These are phyloP conservation scores for Populus euphratica DNA, from an alignment of 345 rosid genomes.

Conservation along the genomic window DNA sequence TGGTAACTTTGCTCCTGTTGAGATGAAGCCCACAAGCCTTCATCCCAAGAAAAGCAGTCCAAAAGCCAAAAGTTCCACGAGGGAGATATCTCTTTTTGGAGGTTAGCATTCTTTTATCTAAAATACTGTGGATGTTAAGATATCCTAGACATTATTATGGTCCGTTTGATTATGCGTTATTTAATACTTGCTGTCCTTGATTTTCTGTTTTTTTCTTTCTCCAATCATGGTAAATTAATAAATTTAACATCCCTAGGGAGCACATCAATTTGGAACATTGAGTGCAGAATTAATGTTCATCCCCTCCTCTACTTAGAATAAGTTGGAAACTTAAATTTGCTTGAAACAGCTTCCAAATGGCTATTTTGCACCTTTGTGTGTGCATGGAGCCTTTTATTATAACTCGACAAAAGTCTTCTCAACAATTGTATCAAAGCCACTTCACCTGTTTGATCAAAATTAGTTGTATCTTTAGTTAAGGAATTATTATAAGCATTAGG, in stretches of 20 bases:
- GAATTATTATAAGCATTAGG: no score
- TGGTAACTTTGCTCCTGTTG: slow-evolving; percentile 48
- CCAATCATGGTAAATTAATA: not conserved
- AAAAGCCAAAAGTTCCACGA: slow-evolving; percentile 65
- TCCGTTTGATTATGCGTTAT: not conserved
- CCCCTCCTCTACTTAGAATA: not conserved
- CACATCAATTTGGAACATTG: not conserved
- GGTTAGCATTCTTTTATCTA: slow-evolving; percentile 42
- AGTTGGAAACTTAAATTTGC: not conserved
- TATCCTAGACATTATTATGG: no score
- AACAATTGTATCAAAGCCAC: no score
- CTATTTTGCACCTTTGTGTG: no score
- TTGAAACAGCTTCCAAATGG: not conserved
- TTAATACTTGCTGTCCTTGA: not conserved
- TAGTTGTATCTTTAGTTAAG: no score
- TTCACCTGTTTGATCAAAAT: no score
- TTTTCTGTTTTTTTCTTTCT: not conserved
- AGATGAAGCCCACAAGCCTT: slow-evolving; percentile 53
- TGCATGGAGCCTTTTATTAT: no score
- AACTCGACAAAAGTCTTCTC: no score
- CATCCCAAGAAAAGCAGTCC: slow-evolving; percentile 87
- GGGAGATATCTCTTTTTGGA: slow-evolving; percentile 87
- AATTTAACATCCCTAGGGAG: not conserved
- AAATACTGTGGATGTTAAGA: not conserved
- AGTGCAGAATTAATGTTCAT: not conserved